Percentiles rank a stretch among this genome's conserved stretches.
These are phyloP conservation scores for Myxozyma sirexii DNA, from an alignment of 805 yeast species.

Conservation along the genomic window DNA sequence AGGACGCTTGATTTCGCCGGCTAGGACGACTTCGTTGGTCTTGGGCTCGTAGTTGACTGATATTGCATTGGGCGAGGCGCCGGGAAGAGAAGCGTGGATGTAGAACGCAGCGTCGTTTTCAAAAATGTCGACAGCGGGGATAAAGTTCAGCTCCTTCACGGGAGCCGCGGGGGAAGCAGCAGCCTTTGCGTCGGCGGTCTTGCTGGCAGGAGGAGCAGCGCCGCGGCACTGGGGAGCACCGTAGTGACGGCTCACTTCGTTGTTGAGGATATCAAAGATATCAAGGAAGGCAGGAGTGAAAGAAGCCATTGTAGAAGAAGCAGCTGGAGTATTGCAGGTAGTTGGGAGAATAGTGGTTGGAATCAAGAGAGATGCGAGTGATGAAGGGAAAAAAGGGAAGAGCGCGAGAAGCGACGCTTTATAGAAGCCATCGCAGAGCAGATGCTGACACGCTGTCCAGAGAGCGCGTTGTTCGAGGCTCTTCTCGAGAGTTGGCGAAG, in stretches of 20 bases:
- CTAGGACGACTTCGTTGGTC: constrained; percentile 47
- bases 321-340: background rate
- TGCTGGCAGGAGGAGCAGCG: constrained; percentile 3
- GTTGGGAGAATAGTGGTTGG: background rate
- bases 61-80: constrained; percentile 45
- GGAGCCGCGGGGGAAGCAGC: constrained; percentile 1
- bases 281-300: constrained; percentile 15
- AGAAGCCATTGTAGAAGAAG: constrained; percentile 11
- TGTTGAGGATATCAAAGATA: constrained; percentile 16
- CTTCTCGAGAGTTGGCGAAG: background rate
- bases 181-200: background rate
- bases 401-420: background rate
- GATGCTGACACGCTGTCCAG: background rate
- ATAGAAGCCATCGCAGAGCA: background rate
- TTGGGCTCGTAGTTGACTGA: constrained; percentile 53
- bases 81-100: constrained; percentile 52
- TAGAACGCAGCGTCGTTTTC: constrained; percentile 50
- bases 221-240: constrained; percentile 3
- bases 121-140: constrained; percentile 53
- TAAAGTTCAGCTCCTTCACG: constrained; percentile 27
- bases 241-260: constrained; percentile 15
- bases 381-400: background rate
- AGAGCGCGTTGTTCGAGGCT: background rate
- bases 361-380: background rate
- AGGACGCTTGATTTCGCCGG: constrained; percentile 45